Conservation (phyloP, 768 basidiomycete species). For the Mycena polygramma region DNA sequence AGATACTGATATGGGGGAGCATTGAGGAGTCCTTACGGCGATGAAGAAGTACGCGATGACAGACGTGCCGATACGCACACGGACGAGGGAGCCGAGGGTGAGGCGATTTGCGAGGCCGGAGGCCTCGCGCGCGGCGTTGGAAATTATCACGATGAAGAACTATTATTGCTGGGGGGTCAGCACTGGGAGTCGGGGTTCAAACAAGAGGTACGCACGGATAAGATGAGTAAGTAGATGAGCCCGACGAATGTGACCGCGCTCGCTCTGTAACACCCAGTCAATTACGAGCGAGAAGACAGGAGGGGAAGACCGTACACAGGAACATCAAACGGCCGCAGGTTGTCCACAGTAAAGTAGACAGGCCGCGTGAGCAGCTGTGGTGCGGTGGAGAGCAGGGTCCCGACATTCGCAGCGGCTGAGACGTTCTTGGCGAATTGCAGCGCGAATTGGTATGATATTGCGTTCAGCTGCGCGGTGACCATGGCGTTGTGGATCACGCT, state of each 20-base stretch:
- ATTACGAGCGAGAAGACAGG: neutral
- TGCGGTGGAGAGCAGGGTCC: slow-evolving; percentile 48
- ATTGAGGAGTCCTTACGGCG: too few relatives aligned
- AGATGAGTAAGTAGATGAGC: slow-evolving; percentile 64
- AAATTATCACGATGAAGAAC: slow-evolving; percentile 47
- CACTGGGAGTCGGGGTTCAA: too few relatives aligned
- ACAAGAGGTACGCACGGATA: slow-evolving; percentile 50
- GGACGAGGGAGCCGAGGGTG: slow-evolving; percentile 47
- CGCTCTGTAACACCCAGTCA: slow-evolving; percentile 42
- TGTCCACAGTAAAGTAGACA: slow-evolving; percentile 52
- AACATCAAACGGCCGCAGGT: slow-evolving; percentile 62
- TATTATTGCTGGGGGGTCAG: slow-evolving; percentile 17
- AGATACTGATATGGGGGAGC: too few relatives aligned
- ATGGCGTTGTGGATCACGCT: neutral
- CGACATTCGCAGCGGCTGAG: slow-evolving; percentile 42
- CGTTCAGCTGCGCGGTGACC: slow-evolving; percentile 13
- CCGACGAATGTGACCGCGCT: slow-evolving; percentile 70
- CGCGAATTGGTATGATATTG: slow-evolving; percentile 46
- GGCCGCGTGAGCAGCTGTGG: slow-evolving; percentile 56
- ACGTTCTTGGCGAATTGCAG: slow-evolving; percentile 41
- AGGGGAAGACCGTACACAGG: slow-evolving; percentile 44
- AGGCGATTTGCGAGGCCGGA: slow-evolving; percentile 53
- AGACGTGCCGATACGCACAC: slow-evolving; percentile 46
- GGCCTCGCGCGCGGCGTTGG: slow-evolving; percentile 48
- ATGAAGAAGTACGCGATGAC: slow-evolving; percentile 54